Evolutionary conservation across 768 basidiomycete genomes (phyloP).

Genomic region (Trametes coccinea): DNA sequence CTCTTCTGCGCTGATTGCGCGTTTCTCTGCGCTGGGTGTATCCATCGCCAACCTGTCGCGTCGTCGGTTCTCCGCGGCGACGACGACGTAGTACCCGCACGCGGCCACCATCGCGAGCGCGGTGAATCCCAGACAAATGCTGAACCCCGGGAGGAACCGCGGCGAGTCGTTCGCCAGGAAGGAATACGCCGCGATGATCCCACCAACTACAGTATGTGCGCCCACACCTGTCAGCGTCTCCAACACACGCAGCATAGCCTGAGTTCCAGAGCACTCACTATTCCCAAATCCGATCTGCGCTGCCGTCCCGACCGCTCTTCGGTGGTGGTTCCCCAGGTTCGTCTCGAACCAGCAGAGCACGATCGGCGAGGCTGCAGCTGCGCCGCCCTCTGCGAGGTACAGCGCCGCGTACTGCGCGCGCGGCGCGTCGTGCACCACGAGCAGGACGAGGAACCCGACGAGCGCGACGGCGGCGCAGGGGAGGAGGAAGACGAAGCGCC

Average conservation of each 20-base stretch:
- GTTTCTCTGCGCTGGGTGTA: too few relatives aligned
- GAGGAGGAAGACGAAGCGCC: constrained; percentile 27
- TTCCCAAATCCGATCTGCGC: constrained; percentile 34
- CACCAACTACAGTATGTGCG: constrained; percentile 22
- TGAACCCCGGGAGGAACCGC: constrained; percentile 29
- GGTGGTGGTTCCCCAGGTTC: constrained; percentile 28
- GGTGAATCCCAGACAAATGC: constrained; percentile 30
- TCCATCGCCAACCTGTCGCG: constrained; percentile 5
- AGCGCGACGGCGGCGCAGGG: constrained; percentile 20
- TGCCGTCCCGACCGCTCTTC: constrained; percentile 29
- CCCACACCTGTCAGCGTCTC: too few relatives aligned
- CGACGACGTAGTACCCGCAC: constrained; percentile 25
- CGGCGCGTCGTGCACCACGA: constrained; percentile 24
- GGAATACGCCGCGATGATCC: constrained; percentile 31
- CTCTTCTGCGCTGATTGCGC: too few relatives aligned
- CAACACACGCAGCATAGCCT: too few relatives aligned
- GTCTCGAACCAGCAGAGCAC: constrained; percentile 30
- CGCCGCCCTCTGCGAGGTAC: constrained; percentile 27
- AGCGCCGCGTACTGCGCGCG: constrained; percentile 28
- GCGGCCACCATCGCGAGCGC: constrained; percentile 24
- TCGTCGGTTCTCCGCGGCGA: constrained; percentile 25
- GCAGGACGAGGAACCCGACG: constrained; percentile 26
- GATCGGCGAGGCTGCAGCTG: constrained; percentile 28
- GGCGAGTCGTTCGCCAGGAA: constrained; percentile 33
- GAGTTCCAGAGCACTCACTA: not conserved